phyloP scores from a whole-genome alignment of 257 asterid species.

The Solanum pennellii region DNA sequence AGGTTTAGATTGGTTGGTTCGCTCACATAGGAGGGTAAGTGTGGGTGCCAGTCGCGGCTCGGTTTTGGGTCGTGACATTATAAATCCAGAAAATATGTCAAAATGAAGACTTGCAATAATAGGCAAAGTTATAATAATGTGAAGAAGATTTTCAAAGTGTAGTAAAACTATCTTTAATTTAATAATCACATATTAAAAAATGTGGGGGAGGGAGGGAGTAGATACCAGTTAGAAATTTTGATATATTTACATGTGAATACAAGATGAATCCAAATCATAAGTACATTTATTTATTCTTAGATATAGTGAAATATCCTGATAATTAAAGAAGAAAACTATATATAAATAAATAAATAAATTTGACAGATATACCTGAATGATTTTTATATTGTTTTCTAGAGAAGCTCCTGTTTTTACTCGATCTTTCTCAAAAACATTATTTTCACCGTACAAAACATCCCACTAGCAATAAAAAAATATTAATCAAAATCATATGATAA shows the following conservation, averaged over 20 bases:
- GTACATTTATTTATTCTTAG: neutral
- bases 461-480: constrained; percentile 29
- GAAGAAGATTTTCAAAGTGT: neutral
- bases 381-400: constrained; percentile 41
- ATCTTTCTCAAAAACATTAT: constrained; percentile 32
- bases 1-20: no score
- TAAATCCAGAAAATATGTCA: neutral
- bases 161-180: neutral
- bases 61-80: no score
- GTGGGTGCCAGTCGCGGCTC: no score
- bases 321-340: neutral
- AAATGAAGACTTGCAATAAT: neutral
- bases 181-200: neutral
- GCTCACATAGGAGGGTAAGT: no score
- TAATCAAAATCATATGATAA: neutral
- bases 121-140: neutral
- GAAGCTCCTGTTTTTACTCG: constrained; percentile 39
- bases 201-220: neutral
- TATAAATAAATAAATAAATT: neutral
- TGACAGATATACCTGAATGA: constrained; percentile 47
- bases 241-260: neutral
- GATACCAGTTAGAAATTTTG: neutral
- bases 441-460: constrained; percentile 48
- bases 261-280: neutral
- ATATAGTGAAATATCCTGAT: neutral